Conservation (phyloP, 108 stramenopile species). For the Pinguiococcus pyrenoidosus region DNA sequence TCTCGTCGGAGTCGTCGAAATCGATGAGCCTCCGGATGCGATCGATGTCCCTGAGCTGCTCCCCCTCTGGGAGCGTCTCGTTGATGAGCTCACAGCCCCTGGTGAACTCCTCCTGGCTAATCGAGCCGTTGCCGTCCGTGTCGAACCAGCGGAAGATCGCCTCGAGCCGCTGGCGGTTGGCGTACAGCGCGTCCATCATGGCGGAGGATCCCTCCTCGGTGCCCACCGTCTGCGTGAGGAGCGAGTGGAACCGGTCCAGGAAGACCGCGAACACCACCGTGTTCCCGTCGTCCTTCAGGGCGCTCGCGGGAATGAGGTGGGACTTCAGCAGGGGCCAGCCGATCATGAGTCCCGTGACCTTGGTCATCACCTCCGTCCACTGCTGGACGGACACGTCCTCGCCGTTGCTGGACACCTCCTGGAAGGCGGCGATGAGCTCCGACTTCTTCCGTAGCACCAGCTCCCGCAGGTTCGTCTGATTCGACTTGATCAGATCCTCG, state of each 20-base stretch:
- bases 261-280: constrained; percentile 2
- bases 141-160: constrained; percentile 36
- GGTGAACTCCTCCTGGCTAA: constrained; percentile 32
- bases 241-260: not conserved
- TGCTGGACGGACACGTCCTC: too few relatives aligned
- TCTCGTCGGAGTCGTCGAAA: constrained; percentile 26
- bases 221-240: not conserved
- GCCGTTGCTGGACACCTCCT: too few relatives aligned
- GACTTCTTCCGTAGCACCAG: too few relatives aligned
- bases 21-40: constrained; percentile 29
- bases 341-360: too few relatives aligned
- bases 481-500: too few relatives aligned
- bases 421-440: too few relatives aligned
- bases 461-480: too few relatives aligned
- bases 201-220: not conserved
- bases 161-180: constrained; percentile 32
- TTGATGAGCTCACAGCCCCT: constrained; percentile 8
- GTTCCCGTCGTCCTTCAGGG: not conserved
- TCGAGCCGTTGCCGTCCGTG: constrained; percentile 30
- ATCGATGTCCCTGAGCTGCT: constrained; percentile 29
- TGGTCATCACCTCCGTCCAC: too few relatives aligned
- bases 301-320: too few relatives aligned
- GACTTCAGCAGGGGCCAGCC: too few relatives aligned
- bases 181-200: constrained; percentile 34
- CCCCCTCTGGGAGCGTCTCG: constrained; percentile 3